Base-by-base conservation (phyloP, 139 green algal species). In the Closterium sp. region DNA sequence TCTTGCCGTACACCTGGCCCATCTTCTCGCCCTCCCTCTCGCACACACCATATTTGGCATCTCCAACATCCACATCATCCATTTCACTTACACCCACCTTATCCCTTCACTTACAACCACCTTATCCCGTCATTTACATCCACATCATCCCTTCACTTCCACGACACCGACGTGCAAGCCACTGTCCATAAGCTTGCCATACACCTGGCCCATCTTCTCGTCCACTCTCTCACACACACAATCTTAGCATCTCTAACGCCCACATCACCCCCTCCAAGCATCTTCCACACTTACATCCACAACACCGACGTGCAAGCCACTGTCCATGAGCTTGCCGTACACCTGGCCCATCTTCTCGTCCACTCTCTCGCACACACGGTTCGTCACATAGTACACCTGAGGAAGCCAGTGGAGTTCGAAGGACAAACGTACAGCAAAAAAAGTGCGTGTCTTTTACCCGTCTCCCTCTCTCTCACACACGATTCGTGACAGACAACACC, bases 351-450 rank as follows among this genome's bases (percentile, higher is more conserved):
- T 55, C 32, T 31, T 33, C 28, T 55, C 30, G 25, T 89, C 85
- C 30, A 21, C 32, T 30, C n/a, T 16, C 34, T 89, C 85, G 25
- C 30, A n/a, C n/a, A 38, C 33, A 9, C 85, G 85, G 30, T 89
- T 89, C 25, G 85, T 89, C 2, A 89, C 34, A 30, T 89, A 89
- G 32, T 55, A 89, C 25, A 89, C 32, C 85, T 89, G 85, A 76
- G 55, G 9, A 76, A 28, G 55, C n/a, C n/a, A n/a, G n/a, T n/a
- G n/a, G n/a, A n/a, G n/a, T n/a, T n/a, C n/a, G n/a, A n/a, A n/a
- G 55, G 12, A 76, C 55, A 76, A 2, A 19, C 23, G 55, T 19
- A 76, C 5, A 19, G 55, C 55, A 76, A 66, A 66, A 19, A 19
- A 28, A 76, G 55, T 66, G 3, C 23, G 55, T 28, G 55, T 19